Base-by-base conservation (phyloP, 106 monocot species). In the Agapanthus africanus region DNA sequence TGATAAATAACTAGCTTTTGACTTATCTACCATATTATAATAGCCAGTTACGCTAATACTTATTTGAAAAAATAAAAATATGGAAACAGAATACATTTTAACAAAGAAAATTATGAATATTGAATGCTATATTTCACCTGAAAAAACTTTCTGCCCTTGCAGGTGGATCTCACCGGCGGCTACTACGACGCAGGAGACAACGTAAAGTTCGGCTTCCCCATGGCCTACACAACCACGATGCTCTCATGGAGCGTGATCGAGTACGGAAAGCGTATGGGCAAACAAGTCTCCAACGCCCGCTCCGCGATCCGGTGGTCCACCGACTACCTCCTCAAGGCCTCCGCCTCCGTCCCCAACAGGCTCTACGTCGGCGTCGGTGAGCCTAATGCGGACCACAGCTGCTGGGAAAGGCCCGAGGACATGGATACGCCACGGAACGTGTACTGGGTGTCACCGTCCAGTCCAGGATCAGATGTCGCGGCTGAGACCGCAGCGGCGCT, bases 261-360 rank as follows among this genome's bases (percentile, higher is more conserved):
- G 77, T 77, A 77, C 27, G 82, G 85, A 2, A 76, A 50, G 33
- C 34, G 70, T 40, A 79, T 85, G 77, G 27, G 25, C 8, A 47
- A 16, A 0, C 74, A 82, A 35, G 44, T 82, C 3, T 10, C n/a
- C 44, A 44, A 79, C 30, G 82, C 85, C 2, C 69, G 60, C n/a
- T 74, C 62, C 23, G 90, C 90, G 3, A 40, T 86, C 6, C 70
- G 76, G 9, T 90, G 90, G 90, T 85, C 37, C 36, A 74, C 86
- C 2, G 90, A 90, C 54, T 90, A 86, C 80, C 90, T 90, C 46
- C 90, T 90, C 78, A 85, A 83, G 50, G 79, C 90, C 18, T 78
- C 77, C 14, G 65, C 71, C n/a, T 51, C 37, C 13, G 78, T 76
- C 7, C 83, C 83, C 16, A 54, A 78, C 25, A 49, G 64, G 57